Base-by-base conservation (phyloP, 768 basidiomycete species). In the Serendipita sp. region DNA sequence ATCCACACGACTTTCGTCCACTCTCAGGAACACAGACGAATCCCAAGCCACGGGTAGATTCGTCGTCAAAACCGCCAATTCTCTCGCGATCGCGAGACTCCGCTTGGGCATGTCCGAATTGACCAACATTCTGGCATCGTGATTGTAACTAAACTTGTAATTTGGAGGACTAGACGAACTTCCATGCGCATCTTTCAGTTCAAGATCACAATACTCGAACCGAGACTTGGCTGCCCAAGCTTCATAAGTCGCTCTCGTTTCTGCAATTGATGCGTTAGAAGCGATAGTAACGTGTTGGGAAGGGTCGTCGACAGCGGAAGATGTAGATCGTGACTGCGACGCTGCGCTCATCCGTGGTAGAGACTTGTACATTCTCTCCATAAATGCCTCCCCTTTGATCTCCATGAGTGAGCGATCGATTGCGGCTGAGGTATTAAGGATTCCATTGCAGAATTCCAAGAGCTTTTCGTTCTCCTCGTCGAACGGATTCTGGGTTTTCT, bases 1-100 rank as follows among this genome's bases (percentile, higher is more conserved):
- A 88, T 82, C 94, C 92, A 75, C 96, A 96, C 2, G 94, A n/a
- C 82, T 85, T 76, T 96, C 94, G 72, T 97, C 94, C 3, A 95
- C 92, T 63, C 89, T 82, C 65, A 97, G 75, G 76, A 95, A 96
- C 68, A 97, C 86, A 1, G 91, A 94, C 3, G 93, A 95, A 70
- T 91, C 85, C 89, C 91, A 96, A 3, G 90, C 86, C 13, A 91
- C 86, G n/a, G 94, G 94, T 30, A 97, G 77, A 71, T 92, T 94
- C 10, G 91, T 93, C 2, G 92, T 92, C 63, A 97, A 80, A 44
- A 94, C 90, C 1, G 94, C 92, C 66, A 87, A 88, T 82, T 95
- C 92, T 75, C 96, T 97, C 2, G 94, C 94, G 67, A 97, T 96
- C 8, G 93, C 93, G 65, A 96, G 78, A 1, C 89, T 92, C 48